Evolutionary conservation across 257 asterid species (phyloP).

Genomic region (Nicotiana attenuata): DNA sequence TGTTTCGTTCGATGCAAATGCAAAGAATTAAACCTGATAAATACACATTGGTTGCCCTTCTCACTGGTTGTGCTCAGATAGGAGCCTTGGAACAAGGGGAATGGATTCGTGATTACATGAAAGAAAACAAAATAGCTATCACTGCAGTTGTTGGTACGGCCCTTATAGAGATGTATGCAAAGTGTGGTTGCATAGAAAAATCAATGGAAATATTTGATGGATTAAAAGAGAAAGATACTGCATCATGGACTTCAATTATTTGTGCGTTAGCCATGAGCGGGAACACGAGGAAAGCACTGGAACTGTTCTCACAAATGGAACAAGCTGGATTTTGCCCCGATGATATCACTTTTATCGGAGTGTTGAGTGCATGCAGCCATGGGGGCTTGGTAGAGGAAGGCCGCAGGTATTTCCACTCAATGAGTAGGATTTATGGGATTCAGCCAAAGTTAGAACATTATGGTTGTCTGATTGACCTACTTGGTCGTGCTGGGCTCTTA

Average conservation of each 20-base stretch:
- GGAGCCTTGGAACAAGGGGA: conserved; percentile 79
- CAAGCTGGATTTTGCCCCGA: conserved; percentile 55
- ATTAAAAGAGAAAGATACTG: conserved; percentile 56
- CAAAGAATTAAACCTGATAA: conserved; percentile 63
- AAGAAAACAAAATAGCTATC: conserved; percentile 42
- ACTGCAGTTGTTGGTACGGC: conserved; percentile 80
- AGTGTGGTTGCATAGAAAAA: conserved; percentile 68
- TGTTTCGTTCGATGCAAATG: conserved; percentile 71
- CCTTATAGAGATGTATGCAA: conserved; percentile 79
- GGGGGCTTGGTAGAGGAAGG: conserved; percentile 88
- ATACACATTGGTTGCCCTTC: conserved; percentile 69
- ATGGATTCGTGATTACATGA: conserved; percentile 60
- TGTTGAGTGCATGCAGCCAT: conserved; percentile 79
- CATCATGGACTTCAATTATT: conserved; percentile 72
- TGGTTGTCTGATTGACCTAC: conserved; percentile 75
- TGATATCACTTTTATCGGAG: conserved; percentile 75
- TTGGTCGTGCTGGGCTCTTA: conserved; percentile 78
- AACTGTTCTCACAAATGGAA: conserved; percentile 60
- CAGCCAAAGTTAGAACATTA: conserved; percentile 78
- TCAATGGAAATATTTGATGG: conserved; percentile 48
- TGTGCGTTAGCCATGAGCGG: conserved; percentile 76
- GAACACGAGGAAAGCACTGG: conserved; percentile 41
- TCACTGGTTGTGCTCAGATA: conserved; percentile 78
- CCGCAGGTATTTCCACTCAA: conserved; percentile 52
- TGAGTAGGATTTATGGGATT: conserved; percentile 41